Evolutionary conservation across 495 filamentous ascomycete species (phyloP).

Genomic region (Hypoxylon rickii): DNA sequence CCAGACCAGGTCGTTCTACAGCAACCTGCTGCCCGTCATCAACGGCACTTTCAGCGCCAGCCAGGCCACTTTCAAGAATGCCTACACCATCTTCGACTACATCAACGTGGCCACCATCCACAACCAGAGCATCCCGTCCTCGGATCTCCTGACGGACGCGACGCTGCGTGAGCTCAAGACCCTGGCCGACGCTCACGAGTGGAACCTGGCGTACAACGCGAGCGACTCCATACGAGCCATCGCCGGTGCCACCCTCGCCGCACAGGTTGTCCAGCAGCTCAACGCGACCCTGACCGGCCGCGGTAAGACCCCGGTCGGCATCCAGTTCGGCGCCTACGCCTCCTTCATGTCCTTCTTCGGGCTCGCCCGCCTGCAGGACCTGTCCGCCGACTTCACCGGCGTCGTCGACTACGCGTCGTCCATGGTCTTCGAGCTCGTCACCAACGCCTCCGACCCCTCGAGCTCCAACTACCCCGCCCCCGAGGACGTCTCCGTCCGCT

Average conservation of each 20-base stretch:
- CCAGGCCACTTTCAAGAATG: constrained; percentile 69
- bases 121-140: constrained; percentile 62
- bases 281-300: constrained; percentile 62
- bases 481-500: constrained; percentile 71
- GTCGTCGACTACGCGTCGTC: constrained; percentile 70
- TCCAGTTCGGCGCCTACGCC: constrained; percentile 73
- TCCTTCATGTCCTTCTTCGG: constrained; percentile 78
- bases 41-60: constrained; percentile 58
- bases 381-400: constrained; percentile 66
- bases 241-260: constrained; percentile 63
- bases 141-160: constrained; percentile 52
- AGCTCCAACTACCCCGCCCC: constrained; percentile 53
- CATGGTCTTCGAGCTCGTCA: constrained; percentile 77
- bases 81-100: constrained; percentile 75
- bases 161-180: constrained; percentile 62
- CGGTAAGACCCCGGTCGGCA: constrained; percentile 28
- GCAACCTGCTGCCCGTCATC: constrained; percentile 63
- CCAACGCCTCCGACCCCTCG: constrained; percentile 46
- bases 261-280: constrained; percentile 66
- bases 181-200: constrained; percentile 70
- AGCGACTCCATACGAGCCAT: constrained; percentile 55
- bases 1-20: constrained; percentile 68
- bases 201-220: constrained; percentile 63
- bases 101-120: constrained; percentile 75
- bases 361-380: constrained; percentile 60